These are phyloP conservation scores for Alternaria solani DNA, from an alignment of 2,329 filamentous ascomycete genomes.

Conservation along the genomic window DNA sequence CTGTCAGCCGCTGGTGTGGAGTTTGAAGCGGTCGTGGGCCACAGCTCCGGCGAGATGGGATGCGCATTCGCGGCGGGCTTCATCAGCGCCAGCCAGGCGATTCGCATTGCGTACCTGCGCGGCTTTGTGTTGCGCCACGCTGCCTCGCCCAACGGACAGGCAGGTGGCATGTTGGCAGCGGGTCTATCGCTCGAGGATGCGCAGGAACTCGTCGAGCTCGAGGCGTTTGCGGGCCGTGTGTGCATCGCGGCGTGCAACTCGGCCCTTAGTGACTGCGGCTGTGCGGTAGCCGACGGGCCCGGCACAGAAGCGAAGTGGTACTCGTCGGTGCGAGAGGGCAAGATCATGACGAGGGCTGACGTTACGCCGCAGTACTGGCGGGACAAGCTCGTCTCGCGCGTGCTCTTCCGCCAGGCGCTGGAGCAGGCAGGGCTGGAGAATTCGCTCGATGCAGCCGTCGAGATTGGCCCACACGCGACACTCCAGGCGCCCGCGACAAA, in stretches of 20 bases:
- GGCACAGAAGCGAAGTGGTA: too few species aligned
- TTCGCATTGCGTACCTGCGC: constrained; percentile 5
- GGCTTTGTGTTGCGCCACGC: background rate
- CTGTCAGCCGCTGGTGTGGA: constrained; percentile 8
- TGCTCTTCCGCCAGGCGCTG: too few species aligned
- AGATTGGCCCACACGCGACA: too few species aligned
- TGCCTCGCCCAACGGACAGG: background rate
- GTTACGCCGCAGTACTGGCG: too few species aligned
- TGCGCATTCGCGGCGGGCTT: constrained; percentile 49
- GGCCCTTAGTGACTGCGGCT: too few species aligned
- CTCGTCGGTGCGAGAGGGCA: too few species aligned
- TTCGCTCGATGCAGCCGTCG: too few species aligned
- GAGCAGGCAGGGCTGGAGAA: too few species aligned
- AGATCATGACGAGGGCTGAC: too few species aligned
- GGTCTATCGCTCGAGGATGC: background rate
- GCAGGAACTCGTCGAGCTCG: background rate
- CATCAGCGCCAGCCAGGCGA: background rate
- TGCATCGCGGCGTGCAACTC: background rate
- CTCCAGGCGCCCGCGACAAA: too few species aligned
- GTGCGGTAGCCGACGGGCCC: too few species aligned
- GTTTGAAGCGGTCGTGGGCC: constrained; percentile 38
- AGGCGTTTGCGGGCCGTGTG: background rate
- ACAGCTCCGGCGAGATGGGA: constrained; percentile 54
- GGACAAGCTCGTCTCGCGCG: too few species aligned
- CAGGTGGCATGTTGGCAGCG: constrained; percentile 2